A percentile compares a stretch with the other conserved stretches of the same genome.
phyloP scores from a whole-genome alignment of 2,329 filamentous ascomycete genomes.

The Monilinia laxa region DNA sequence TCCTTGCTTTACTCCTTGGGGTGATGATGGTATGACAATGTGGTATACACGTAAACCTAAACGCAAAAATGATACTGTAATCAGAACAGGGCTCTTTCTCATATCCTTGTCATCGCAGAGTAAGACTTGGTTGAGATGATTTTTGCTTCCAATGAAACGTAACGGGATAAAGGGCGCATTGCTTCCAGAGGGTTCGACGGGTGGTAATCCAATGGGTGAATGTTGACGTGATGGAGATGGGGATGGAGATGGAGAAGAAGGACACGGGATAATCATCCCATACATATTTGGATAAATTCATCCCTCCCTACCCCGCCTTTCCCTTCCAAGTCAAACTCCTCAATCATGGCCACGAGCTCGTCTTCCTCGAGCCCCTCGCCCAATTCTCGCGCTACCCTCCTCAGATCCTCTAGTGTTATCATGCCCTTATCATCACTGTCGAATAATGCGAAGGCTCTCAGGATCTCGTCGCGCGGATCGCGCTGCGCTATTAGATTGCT shows the following conservation, averaged over 20 bases:
- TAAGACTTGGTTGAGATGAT: not conserved
- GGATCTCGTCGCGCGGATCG: slow-evolving; percentile 87
- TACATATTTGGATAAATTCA: slow-evolving; percentile 54
- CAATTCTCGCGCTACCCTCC: slow-evolving; percentile 83
- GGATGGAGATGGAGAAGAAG: not conserved
- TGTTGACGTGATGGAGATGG: slow-evolving; percentile 9
- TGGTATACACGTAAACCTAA: slow-evolving; percentile 8
- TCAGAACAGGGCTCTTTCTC: slow-evolving; percentile 14
- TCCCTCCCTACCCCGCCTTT: slow-evolving; percentile 75
- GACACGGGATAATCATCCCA: slow-evolving; percentile 33
- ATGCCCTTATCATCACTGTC: slow-evolving; percentile 89
- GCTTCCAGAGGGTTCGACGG: slow-evolving; percentile 2
- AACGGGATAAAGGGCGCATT: not conserved
- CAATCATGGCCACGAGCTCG: slow-evolving; percentile 93
- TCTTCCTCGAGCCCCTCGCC: slow-evolving; percentile 92
- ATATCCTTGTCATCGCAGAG: slow-evolving; percentile 4
- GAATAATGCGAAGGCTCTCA: slow-evolving; percentile 89
- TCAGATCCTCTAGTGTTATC: slow-evolving; percentile 84
- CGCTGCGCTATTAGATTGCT: slow-evolving; percentile 77
- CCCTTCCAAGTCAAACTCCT: slow-evolving; percentile 93
- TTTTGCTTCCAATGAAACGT: not conserved
- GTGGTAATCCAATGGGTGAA: slow-evolving; percentile 12
- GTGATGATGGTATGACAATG: slow-evolving; percentile 10
- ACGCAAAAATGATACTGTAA: slow-evolving; percentile 3
- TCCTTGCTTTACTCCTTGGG: slow-evolving; percentile 14